Conservation (phyloP, 1,284 basidiomycete species). For the Tylopilus orsonianus region DNA sequence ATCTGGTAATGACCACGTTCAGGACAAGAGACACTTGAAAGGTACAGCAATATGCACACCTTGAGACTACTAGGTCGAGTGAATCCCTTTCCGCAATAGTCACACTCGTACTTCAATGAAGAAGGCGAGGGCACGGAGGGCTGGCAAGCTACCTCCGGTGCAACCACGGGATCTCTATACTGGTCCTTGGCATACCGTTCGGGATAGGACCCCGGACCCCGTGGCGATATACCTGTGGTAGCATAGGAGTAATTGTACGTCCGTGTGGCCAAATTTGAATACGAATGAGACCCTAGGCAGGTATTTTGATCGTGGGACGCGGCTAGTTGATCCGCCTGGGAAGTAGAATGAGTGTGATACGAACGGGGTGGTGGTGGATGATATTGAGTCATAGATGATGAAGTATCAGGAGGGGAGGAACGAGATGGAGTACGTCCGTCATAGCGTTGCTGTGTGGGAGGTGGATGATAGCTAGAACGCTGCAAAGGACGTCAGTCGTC, state of each 20-base stretch:
- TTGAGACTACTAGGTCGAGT: conserved; percentile 79
- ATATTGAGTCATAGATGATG: conserved; percentile 21
- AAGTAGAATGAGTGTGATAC: conserved; percentile 30
- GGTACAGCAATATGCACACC: conserved; percentile 40
- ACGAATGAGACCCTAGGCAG: conserved; percentile 25
- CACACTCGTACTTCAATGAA: conserved; percentile 68
- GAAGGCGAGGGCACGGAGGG: conserved; percentile 26
- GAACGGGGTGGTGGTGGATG: conserved; percentile 25
- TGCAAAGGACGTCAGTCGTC: conserved; percentile 14
- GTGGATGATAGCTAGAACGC: conserved; percentile 28
- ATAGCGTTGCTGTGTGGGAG: conserved; percentile 27
- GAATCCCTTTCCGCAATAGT: conserved; percentile 77
- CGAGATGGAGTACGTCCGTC: conserved; percentile 26
- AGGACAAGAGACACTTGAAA: conserved; percentile 9
- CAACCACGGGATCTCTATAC: conserved; percentile 20
- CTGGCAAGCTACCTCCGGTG: conserved; percentile 19
- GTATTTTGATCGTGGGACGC: conserved; percentile 31
- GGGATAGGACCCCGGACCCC: conserved; percentile 21
- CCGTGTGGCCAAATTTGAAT: conserved; percentile 26
- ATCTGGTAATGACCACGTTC: conserved; percentile 53
- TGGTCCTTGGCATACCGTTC: conserved; percentile 21
- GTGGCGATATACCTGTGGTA: conserved; percentile 17
- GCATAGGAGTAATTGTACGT: conserved; percentile 25
- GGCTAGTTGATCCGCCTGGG: conserved; percentile 28
- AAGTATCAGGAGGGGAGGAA: conserved; percentile 22